Evolutionary conservation across 2,329 filamentous ascomycete genomes (phyloP), one percentile per base, ranked within the genome.

Genomic region (Neurospora crassa): DNA sequence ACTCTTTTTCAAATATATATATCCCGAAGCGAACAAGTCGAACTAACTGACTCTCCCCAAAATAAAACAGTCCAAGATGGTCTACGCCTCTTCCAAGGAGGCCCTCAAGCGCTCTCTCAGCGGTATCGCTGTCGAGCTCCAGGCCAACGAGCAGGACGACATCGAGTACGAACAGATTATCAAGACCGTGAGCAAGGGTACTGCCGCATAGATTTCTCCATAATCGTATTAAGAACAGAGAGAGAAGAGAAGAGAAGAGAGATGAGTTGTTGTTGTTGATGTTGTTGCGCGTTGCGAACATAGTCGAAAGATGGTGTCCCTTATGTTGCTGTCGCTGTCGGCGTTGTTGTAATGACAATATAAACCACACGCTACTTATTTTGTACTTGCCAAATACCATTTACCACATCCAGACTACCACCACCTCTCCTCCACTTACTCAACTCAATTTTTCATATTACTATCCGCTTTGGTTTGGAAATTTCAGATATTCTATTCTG

Each of bases 41-140:
- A 68, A 73, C 40, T 75, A 71, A 40, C 40, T 53, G 20, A 24
- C 18, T 5, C 43, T 1, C 4, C 43, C 1, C 8, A 34, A 34
- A 45, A 24, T 18, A 14, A 12, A 67, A 67, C 70, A 94, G 92
- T 87, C 91, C 83, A 94, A 94, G 87, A 96, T 96, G 92, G 87
- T 94, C 82, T 96, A 95, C 86, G 91, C 92, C 78, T 92, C 92
- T 69, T 96, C 92, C 82, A 96, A 95, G 86, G 91, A 94, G 78
- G 91, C 91, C 72, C 87, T 96, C 76, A 95, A 94, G 88, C 90
- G 90, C 82, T 83, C 91, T 69, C 88, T 96, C 74, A 92, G 88
- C 79, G 92, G 92, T 74, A 84, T 95, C 77, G 91, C 90, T 73
- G 84, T 85, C 77, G 92, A 95, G 81, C 86, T 94, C 78, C 92